These are phyloP conservation scores for Mucuna pruriens DNA, from an alignment of 306 rosid genomes.

Conservation along the genomic window DNA sequence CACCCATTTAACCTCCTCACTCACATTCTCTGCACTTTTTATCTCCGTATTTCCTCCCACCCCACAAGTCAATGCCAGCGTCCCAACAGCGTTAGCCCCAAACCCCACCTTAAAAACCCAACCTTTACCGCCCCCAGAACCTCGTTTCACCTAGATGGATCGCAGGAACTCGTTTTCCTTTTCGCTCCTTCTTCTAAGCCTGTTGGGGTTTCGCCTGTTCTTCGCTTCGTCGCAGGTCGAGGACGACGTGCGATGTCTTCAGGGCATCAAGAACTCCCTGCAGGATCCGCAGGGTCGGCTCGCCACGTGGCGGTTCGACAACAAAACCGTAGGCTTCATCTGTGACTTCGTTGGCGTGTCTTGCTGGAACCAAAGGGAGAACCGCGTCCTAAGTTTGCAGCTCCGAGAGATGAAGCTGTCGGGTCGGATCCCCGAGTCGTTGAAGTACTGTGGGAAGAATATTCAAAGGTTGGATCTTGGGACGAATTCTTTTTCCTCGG, in stretches of 20 bases:
- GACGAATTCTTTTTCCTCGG: constrained; percentile 50
- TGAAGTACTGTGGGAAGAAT: constrained; percentile 66
- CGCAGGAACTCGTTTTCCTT: neutral
- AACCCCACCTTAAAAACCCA: constrained; percentile 30
- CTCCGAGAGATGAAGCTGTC: constrained; percentile 60
- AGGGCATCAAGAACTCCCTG: constrained; percentile 50
- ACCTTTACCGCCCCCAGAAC: constrained; percentile 25
- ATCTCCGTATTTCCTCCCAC: neutral
- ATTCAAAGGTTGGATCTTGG: constrained; percentile 73
- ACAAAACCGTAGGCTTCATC: constrained; percentile 63
- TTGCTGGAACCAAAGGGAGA: constrained; percentile 85
- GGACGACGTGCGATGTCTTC: constrained; percentile 67
- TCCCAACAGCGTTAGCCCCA: neutral
- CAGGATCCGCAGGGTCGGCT: constrained; percentile 47
- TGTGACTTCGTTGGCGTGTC: constrained; percentile 69
- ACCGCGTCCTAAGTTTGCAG: constrained; percentile 60
- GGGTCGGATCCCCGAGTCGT: constrained; percentile 59
- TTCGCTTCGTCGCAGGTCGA: constrained; percentile 40
- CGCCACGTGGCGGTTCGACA: constrained; percentile 60
- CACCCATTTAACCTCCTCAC: neutral
- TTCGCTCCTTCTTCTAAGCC: neutral
- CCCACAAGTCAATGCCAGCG: constrained; percentile 8
- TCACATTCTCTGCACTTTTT: neutral
- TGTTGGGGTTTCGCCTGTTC: constrained; percentile 13
- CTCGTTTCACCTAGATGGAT: neutral